Evolutionary conservation across 331 rosid genomes (phyloP).

Genomic region (Dryas integrifolia): DNA sequence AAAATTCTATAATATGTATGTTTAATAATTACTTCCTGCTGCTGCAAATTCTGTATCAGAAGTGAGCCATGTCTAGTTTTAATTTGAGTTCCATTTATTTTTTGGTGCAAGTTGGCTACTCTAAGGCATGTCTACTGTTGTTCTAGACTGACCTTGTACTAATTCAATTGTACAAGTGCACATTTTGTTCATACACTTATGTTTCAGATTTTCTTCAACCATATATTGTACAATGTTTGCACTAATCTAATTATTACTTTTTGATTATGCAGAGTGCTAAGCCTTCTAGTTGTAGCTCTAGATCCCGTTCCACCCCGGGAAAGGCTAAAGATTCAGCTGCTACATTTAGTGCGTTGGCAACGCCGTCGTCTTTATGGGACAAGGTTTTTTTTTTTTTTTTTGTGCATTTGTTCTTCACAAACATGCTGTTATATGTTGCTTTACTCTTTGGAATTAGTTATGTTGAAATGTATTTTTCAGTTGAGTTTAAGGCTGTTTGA

Average conservation of each 20-base stretch:
- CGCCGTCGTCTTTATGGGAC: conserved; percentile 57
- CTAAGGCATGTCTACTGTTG: background rate
- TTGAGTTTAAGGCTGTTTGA: background rate
- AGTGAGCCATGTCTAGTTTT: background rate
- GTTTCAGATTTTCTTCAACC: background rate
- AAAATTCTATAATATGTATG: background rate
- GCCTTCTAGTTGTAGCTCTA: conserved; percentile 61
- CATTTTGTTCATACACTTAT: background rate
- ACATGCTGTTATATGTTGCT: background rate
- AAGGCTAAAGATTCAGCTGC: conserved; percentile 50
- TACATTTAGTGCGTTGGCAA: conserved; percentile 33
- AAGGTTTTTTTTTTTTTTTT: conserved; percentile 50
- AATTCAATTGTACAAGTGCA: background rate
- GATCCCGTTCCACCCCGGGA: conserved; percentile 44
- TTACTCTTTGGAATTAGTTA: background rate
- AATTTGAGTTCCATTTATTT: background rate
- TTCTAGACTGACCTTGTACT: background rate
- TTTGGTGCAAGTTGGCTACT: background rate
- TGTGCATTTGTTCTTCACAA: conserved; percentile 7
- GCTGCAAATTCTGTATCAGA: background rate
- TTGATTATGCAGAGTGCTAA: conserved; percentile 48
- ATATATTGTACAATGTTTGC: background rate
- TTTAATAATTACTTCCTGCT: background rate
- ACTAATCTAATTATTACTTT: background rate
- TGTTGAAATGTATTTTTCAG: background rate